Conservation (phyloP, 257 asterid genomes). For the Fraxinus cuspidata region DNA sequence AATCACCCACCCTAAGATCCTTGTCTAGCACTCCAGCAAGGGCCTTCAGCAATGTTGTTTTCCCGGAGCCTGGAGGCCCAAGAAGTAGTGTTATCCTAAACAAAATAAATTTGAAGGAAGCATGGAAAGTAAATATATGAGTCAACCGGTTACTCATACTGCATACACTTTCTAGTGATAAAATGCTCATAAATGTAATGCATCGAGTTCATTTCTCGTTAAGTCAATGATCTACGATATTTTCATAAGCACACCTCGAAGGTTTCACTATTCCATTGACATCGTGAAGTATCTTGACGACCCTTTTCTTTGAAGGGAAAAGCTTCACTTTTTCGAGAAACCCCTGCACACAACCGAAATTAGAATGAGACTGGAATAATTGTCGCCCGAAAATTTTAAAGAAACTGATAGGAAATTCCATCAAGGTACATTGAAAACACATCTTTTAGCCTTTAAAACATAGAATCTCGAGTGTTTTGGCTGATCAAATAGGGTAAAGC, state of each 20-base stretch:
- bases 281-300: constrained; percentile 41
- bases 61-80: constrained; percentile 62
- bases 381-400: background rate
- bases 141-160: background rate
- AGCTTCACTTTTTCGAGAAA: constrained; percentile 41
- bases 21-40: constrained; percentile 47
- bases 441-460: background rate
- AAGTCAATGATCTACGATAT: background rate
- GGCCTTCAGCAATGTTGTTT: constrained; percentile 47
- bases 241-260: constrained; percentile 38
- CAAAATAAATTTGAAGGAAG: background rate
- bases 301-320: constrained; percentile 51
- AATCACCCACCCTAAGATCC: constrained; percentile 32
- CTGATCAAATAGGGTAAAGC: background rate
- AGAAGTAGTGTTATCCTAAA: constrained; percentile 55
- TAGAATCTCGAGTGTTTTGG: background rate
- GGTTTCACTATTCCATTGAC: constrained; percentile 49
- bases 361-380: background rate
- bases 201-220: background rate
- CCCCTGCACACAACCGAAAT: constrained; percentile 27
- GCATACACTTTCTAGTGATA: background rate
- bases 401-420: background rate
- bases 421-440: background rate
- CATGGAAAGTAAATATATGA: background rate
- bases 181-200: background rate